Conservation (phyloP, 805 yeast species). For the Scheffersomyces amazonensis region DNA sequence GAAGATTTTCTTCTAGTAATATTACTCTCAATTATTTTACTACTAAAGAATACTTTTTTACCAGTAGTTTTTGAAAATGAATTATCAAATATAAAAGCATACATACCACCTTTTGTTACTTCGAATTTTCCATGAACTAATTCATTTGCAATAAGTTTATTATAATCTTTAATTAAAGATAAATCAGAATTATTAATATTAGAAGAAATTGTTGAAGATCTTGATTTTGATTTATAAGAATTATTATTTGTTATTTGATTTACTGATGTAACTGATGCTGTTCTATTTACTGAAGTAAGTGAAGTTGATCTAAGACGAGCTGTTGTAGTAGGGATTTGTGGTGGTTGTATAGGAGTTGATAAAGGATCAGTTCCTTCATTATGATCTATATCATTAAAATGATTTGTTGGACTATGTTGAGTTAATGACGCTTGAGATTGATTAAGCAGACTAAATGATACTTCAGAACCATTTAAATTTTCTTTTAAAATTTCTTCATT, state of each 20-base stretch:
- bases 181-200: slow-evolving; percentile 37
- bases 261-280: slow-evolving; percentile 9
- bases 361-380: neutral
- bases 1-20: neutral
- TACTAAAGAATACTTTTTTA: slow-evolving; percentile 72
- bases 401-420: slow-evolving; percentile 6
- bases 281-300: slow-evolving; percentile 8
- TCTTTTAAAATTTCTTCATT: slow-evolving; percentile 16
- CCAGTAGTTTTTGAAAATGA: slow-evolving; percentile 83
- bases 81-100: slow-evolving; percentile 89
- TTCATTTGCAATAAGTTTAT: slow-evolving; percentile 51
- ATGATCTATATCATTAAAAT: slow-evolving; percentile 1
- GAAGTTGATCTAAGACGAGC: slow-evolving; percentile 9
- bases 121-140: slow-evolving; percentile 58
- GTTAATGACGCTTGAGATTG: neutral
- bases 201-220: slow-evolving; percentile 36
- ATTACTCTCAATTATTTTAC: slow-evolving; percentile 13
- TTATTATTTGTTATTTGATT: slow-evolving; percentile 6
- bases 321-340: neutral
- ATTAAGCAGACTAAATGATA: neutral
- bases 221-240: slow-evolving; percentile 26
- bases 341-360: slow-evolving; percentile 2
- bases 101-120: slow-evolving; percentile 64
- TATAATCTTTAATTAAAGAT: slow-evolving; percentile 57
- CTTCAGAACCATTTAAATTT: slow-evolving; percentile 1